phyloP scores from a whole-genome alignment of 129 eudicot genomes.

The Cynara cardunculus region DNA sequence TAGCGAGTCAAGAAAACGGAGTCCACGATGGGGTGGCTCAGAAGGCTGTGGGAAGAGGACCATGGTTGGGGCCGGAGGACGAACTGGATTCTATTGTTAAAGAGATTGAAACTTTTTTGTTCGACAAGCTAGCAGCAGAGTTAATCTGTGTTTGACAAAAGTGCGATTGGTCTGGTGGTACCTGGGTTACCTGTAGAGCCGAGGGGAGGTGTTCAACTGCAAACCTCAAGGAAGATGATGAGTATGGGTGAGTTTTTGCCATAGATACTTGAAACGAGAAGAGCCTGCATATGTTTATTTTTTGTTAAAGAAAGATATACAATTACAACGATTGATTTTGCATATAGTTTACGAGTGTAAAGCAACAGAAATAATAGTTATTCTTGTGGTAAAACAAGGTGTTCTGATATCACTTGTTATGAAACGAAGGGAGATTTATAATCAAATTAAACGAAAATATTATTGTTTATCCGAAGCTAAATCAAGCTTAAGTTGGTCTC shows the following conservation, averaged over 20 bases:
- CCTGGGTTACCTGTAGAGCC: background rate
- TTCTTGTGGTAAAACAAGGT: too few relatives aligned
- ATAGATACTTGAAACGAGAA: too few relatives aligned
- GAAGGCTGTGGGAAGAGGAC: constrained; percentile 49
- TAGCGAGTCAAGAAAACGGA: constrained; percentile 49
- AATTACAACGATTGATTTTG: background rate
- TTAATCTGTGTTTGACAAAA: constrained; percentile 19
- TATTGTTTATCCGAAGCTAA: too few relatives aligned
- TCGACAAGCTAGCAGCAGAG: constrained; percentile 58
- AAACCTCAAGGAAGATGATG: too few relatives aligned
- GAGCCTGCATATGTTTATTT: background rate
- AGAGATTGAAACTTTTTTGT: constrained; percentile 54
- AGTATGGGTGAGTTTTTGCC: background rate
- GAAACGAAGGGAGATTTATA: too few relatives aligned
- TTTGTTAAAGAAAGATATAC: constrained; percentile 1
- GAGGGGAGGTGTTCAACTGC: background rate
- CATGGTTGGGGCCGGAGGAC: constrained; percentile 52
- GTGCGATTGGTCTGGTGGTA: background rate
- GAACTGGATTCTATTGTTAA: constrained; percentile 41
- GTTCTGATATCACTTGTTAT: too few relatives aligned
- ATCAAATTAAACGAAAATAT: too few relatives aligned
- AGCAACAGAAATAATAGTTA: background rate
- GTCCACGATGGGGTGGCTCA: constrained; percentile 38
- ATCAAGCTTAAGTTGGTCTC: too few relatives aligned
- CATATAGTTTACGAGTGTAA: background rate